Conservation (phyloP, 768 basidiomycete species). For the Saitozyma podzolica region DNA sequence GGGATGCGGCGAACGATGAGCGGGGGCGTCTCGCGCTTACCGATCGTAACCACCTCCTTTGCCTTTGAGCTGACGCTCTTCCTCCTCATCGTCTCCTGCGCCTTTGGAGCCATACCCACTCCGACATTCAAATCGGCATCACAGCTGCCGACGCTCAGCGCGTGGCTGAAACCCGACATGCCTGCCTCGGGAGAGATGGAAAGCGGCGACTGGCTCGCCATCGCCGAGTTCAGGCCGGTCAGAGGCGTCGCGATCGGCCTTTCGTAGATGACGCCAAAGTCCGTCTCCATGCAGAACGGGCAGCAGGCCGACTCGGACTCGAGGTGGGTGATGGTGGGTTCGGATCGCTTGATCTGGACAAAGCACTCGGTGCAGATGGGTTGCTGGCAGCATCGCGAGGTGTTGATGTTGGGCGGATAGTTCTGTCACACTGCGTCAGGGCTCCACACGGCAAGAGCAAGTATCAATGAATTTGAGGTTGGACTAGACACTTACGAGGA, state of each 20-base stretch:
- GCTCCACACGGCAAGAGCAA: neutral
- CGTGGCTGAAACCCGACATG: slow-evolving; percentile 34
- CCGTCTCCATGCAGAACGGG: slow-evolving; percentile 95
- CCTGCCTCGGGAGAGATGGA: slow-evolving; percentile 30
- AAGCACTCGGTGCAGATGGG: slow-evolving; percentile 99
- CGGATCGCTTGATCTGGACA: slow-evolving; percentile 95
- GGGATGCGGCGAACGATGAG: neutral
- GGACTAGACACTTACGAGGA: slow-evolving; percentile 64
- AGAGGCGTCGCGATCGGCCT: slow-evolving; percentile 50
- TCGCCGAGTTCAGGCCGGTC: slow-evolving; percentile 12
- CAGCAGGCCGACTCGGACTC: slow-evolving; percentile 96
- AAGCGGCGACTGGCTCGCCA: slow-evolving; percentile 17
- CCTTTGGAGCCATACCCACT: slow-evolving; percentile 41
- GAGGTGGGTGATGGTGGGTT: slow-evolving; percentile 90
- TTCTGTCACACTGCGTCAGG: slow-evolving; percentile 61
- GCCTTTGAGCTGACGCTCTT: slow-evolving; percentile 85
- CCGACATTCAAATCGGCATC: slow-evolving; percentile 37
- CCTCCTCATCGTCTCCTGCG: slow-evolving; percentile 55
- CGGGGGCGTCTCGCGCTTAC: slow-evolving; percentile 55
- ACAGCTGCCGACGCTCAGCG: slow-evolving; percentile 26
- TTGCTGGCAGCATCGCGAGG: slow-evolving; percentile 96
- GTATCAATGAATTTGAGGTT: slow-evolving; percentile 20
- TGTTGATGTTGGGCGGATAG: slow-evolving; percentile 95
- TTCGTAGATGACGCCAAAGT: slow-evolving; percentile 91
- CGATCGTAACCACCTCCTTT: slow-evolving; percentile 87